Evolutionary conservation across 192 early-diverging fungal genomes (phyloP).

Genomic region (Phycomyces nitens): DNA sequence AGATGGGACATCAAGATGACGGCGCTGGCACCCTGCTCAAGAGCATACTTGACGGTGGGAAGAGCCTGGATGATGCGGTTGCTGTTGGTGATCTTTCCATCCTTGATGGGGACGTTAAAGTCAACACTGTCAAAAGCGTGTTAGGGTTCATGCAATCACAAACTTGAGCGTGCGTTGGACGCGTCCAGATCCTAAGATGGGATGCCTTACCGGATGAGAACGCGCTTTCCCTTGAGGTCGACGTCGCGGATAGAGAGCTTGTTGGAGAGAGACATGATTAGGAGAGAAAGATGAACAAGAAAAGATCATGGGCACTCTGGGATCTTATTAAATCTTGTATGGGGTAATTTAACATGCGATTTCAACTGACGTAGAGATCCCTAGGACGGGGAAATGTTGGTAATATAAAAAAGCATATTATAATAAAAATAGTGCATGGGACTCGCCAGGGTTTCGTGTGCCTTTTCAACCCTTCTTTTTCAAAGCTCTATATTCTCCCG

Average conservation of each 20-base stretch:
- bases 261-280: constrained; percentile 60
- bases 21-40: constrained; percentile 79
- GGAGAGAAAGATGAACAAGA: constrained; percentile 7
- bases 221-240: constrained; percentile 80
- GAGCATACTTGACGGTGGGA: constrained; percentile 89
- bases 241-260: constrained; percentile 89
- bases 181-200: no score
- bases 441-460: no score
- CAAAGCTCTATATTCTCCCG: no score
- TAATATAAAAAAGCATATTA: no score
- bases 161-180: no score
- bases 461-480: no score
- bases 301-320: constrained; percentile 3
- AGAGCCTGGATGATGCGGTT: constrained; percentile 92
- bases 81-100: constrained; percentile 93
- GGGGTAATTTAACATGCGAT: neutral
- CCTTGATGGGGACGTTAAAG: constrained; percentile 98
- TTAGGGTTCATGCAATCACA: neutral
- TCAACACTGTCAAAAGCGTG: constrained; percentile 85
- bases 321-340: constrained; percentile 7
- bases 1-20: constrained; percentile 97
- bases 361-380: neutral
- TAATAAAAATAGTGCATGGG: no score
- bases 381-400: no score
- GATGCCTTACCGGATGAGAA: constrained; percentile 75